Evolutionary conservation across 2,329 filamentous ascomycete species (phyloP), one percentile per base, ranked within the genome.

Genomic region (Hymenoscyphus fructigenus): DNA sequence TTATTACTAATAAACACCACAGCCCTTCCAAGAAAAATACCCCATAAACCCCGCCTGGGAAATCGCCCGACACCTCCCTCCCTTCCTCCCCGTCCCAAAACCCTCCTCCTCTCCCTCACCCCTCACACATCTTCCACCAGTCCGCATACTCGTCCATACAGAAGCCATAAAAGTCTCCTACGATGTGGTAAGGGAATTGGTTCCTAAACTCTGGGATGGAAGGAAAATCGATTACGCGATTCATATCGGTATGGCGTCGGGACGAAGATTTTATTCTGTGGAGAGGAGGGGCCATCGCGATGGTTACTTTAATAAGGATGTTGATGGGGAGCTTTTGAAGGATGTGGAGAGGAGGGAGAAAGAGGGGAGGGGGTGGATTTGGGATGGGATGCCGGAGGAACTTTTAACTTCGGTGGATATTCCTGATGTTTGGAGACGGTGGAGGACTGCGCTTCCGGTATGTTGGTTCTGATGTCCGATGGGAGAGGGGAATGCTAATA

Each of bases 41-140:
- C 85, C 88, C 32, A 79, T 88, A 66, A 96, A 96, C 75, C 91
- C 92, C 9, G 92, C 92, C 2, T 93, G 87, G 84, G 85, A 93
- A 74, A 93, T 96, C 74, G 87, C 90, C 59, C 83, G 81, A 29
- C 81, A 80, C 23, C 85, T 96, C n/a, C 88, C 91, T 3, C 76
- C 83, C 2, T 83, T 85, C 70, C 83, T 93, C 5, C 84, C 87
- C 2, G 78, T 82, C 0, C 58, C 83, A 81, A 34, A 81, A 80
- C 23, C 85, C 96, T n/a, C 88, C 91, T 2, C 76, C 83, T 2
- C 83, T 84, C 69, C 83, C 93, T 74, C 70, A 70, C 74, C 71
- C 71, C 76, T 61, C 71, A 80, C 66, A 66, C 44, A 32, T 2
- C 69, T 58, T 70, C 80, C 67, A 70, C 79, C 81, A 10, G 85